phyloP scores from a whole-genome alignment of 176 grass and related monocot species.

The Hordeum vulgare region MorexV3_pseudomolecules_assembly NC_058523.1:98358727-98359226 shows the following conservation, averaged over 20 bases:
- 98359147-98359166: background rate
- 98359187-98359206: background rate
- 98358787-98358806: conserved; percentile 36
- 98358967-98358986: background rate
- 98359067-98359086: background rate
- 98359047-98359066: background rate
- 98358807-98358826: conserved; percentile 85
- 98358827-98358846: conserved; percentile 80
- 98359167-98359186: background rate
- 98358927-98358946: background rate
- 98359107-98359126: background rate
- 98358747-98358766: conserved; percentile 78
- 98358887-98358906: conserved; percentile 22
- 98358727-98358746: conserved; percentile 82
- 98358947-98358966: background rate
- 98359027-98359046: conserved; percentile 3
- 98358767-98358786: conserved; percentile 41
- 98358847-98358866: conserved; percentile 79
- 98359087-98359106: background rate
- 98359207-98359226: no score
- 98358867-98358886: conserved; percentile 84
- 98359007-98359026: background rate
- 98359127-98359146: background rate
- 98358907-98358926: background rate
- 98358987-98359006: conserved; percentile 2